Base-by-base conservation (phyloP, 164 flowering plant species). In the Kingdonia uniflora region DNA sequence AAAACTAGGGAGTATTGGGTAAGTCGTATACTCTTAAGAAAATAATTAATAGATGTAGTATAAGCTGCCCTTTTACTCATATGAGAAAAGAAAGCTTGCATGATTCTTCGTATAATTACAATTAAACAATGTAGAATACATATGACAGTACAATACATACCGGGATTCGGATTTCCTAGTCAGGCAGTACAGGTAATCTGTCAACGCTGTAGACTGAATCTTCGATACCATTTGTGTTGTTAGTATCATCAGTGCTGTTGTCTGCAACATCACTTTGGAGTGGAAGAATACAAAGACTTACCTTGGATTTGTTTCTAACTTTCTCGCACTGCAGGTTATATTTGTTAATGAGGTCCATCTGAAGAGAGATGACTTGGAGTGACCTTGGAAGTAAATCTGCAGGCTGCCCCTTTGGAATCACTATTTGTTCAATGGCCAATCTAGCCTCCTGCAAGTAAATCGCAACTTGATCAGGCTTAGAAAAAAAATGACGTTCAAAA, bases 351-450 rank as follows among this genome's bases (percentile, higher is more conserved):
- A 90, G 84, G 22, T 77, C 80, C 65, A 69, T 66, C 65, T 91
- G 97, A 62, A 81, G 75, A 50, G 83, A 67, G 29, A 82, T 54
- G 22, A 90, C 81, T 42, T 69, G 62, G 26, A 80, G 35, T 51
- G 87, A 67, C 66, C 97, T 73, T 19, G 97, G 95, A 8, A 90
- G 89, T 43, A 90, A 76, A 62, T 90, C 91, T 37, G 79, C 89
- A 19, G 85, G 40, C 60, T 87, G 80, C 42, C 83, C 91, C 65
- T 75, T 80, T 12, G 81, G 89, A 42, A 90, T 87, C 33, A 85
- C 94, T 35, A 73, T 66, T 54, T 83, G 82, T 68, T 90, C 95
- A 19, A 90, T 77, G 37, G 91, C 94, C 44, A 84, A 59, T 58
- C 97, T 76, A 38, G 82, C 91, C 65, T 90, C 97, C 97, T 90